These are phyloP conservation scores for Hordeum marinum DNA, from an alignment of 176 grass and related monocot genomes.

Conservation along the genomic window DNA sequence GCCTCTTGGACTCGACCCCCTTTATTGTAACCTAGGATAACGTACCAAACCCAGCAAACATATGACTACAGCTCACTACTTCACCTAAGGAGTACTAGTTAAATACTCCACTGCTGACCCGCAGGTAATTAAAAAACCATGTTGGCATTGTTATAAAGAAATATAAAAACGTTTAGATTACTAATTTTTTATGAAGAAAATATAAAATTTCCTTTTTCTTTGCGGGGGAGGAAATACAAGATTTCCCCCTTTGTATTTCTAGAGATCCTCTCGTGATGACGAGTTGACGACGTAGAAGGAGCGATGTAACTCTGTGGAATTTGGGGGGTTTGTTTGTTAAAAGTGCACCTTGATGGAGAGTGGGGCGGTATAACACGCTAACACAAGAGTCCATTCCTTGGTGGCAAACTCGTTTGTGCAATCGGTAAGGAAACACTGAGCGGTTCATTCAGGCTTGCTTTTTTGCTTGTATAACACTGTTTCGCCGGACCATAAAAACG, in stretches of 20 bases:
- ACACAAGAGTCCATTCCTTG: neutral
- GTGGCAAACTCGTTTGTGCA: neutral
- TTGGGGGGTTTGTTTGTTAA: neutral
- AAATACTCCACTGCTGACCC: neutral
- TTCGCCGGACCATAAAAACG: constrained; percentile 23
- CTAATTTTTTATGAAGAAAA: too few species aligned
- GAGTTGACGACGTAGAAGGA: constrained; percentile 20
- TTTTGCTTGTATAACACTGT: neutral
- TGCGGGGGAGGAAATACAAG: too few species aligned
- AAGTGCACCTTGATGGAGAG: neutral
- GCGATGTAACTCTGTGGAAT: neutral
- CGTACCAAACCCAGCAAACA: constrained; percentile 20
- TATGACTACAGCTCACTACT: neutral
- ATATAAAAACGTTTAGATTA: too few species aligned
- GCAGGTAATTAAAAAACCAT: neutral
- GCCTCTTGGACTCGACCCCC: neutral
- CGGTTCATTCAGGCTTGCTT: neutral
- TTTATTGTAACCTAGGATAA: constrained; percentile 17
- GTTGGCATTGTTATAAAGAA: neutral
- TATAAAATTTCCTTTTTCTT: too few species aligned
- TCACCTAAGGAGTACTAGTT: neutral
- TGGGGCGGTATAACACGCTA: neutral
- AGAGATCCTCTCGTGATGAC: neutral
- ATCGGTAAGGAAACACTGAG: neutral
- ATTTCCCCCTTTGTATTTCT: neutral